These are phyloP conservation scores for Rubus parviflorus DNA, from an alignment of 306 rosid species.

Conservation along the genomic window DNA sequence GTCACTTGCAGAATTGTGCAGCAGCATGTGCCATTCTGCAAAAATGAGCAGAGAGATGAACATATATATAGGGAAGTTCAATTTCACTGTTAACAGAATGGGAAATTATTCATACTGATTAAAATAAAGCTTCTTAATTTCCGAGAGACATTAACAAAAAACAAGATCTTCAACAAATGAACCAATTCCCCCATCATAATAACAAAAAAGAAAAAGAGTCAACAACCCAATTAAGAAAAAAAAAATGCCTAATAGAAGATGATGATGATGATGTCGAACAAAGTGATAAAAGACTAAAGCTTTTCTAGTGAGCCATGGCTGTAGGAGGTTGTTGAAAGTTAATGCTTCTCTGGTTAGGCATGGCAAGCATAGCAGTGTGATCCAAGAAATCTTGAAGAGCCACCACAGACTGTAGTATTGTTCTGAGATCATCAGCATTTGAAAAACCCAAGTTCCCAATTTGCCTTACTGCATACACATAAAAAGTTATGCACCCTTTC, in stretches of 20 bases:
- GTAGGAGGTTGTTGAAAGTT: slow-evolving; percentile 55
- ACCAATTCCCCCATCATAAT: slow-evolving; percentile 49
- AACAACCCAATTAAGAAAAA: slow-evolving; percentile 18
- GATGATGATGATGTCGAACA: slow-evolving; percentile 12
- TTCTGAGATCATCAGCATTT: slow-evolving; percentile 67
- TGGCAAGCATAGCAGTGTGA: slow-evolving; percentile 89
- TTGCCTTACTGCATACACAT: slow-evolving; percentile 81
- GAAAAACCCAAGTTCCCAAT: slow-evolving; percentile 63
- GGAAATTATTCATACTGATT: slow-evolving; percentile 39
- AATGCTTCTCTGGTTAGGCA: slow-evolving; percentile 85
- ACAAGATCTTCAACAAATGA: slow-evolving; percentile 55
- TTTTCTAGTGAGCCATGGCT: slow-evolving; percentile 82
- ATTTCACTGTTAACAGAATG: not conserved
- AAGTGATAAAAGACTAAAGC: not conserved
- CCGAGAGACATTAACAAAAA: slow-evolving; percentile 25
- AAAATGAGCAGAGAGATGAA: not conserved
- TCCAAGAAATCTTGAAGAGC: slow-evolving; percentile 93
- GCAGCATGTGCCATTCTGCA: slow-evolving; percentile 14
- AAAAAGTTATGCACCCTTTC: slow-evolving; percentile 89
- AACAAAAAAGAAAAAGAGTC: slow-evolving; percentile 14
- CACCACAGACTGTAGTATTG: slow-evolving; percentile 73
- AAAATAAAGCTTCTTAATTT: slow-evolving; percentile 38
- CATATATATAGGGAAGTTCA: slow-evolving; percentile 20
- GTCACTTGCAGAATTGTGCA: slow-evolving; percentile 5
- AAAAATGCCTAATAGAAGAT: slow-evolving; percentile 23